phyloP scores from a whole-genome alignment of 1,284 basidiomycete species.

The Sporisorium scitamineum region DNA sequence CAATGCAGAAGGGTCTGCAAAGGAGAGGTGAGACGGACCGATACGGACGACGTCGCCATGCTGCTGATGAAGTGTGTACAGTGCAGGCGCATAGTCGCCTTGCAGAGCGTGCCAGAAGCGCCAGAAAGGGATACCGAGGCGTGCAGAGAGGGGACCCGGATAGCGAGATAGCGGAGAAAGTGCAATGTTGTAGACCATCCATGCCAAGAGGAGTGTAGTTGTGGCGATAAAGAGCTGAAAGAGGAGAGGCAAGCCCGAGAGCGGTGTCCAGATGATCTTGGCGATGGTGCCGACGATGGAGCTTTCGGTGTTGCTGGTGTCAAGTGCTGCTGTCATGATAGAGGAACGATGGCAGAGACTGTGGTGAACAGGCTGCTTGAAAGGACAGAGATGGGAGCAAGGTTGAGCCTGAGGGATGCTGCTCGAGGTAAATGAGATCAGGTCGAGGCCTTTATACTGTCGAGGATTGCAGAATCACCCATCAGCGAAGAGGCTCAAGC shows the following conservation, averaged over 20 bases:
- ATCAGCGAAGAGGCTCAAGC: neutral
- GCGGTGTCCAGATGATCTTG: slow-evolving; percentile 16
- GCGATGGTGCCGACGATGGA: slow-evolving; percentile 26
- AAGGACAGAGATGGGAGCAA: neutral
- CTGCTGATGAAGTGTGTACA: slow-evolving; percentile 38
- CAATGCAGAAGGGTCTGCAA: slow-evolving; percentile 48
- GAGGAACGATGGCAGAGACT: neutral
- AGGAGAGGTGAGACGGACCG: slow-evolving; percentile 55
- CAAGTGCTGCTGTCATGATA: slow-evolving; percentile 21
- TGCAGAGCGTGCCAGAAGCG: slow-evolving; percentile 46
- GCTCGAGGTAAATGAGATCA: neutral
- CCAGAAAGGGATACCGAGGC: slow-evolving; percentile 54
- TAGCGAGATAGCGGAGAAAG: slow-evolving; percentile 49
- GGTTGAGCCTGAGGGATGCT: slow-evolving; percentile 10
- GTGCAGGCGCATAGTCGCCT: slow-evolving; percentile 46
- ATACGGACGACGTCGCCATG: slow-evolving; percentile 59
- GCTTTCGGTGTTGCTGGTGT: slow-evolving; percentile 15
- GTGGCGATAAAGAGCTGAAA: slow-evolving; percentile 19
- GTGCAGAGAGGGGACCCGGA: slow-evolving; percentile 49
- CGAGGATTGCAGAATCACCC: too few species aligned
- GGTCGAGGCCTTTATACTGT: slow-evolving; percentile 18
- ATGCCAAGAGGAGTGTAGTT: slow-evolving; percentile 13
- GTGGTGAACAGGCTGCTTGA: slow-evolving; percentile 17
- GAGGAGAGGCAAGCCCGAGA: slow-evolving; percentile 18
- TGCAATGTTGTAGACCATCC: slow-evolving; percentile 42